Evolutionary conservation across 805 yeast genomes (phyloP).

Genomic region (Saccharomycopsis microspora): DNA sequence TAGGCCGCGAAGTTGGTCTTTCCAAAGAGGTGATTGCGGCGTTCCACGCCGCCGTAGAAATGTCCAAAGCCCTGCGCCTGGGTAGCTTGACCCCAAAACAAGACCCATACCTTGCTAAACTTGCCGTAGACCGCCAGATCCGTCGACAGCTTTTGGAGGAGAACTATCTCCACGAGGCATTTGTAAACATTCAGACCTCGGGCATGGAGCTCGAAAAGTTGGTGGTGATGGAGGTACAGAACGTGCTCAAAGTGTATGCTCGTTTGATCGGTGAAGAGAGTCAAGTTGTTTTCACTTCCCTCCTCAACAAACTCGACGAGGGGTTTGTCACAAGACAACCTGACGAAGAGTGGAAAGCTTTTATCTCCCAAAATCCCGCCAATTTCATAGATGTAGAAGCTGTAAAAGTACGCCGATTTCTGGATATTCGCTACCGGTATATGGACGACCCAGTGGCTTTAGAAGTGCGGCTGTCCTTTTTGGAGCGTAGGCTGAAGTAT

Average conservation of each 20-base stretch:
- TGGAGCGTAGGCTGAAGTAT: conserved; percentile 86
- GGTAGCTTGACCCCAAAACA: conserved; percentile 39
- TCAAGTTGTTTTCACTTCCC: conserved; percentile 52
- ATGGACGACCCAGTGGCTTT: conserved; percentile 58
- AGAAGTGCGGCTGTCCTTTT: conserved; percentile 62
- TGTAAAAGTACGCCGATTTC: conserved; percentile 47
- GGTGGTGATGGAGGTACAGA: conserved; percentile 78
- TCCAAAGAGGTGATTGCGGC: conserved; percentile 46
- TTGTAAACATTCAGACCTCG: conserved; percentile 71
- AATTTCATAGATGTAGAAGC: conserved; percentile 51
- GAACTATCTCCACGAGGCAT: conserved; percentile 81
- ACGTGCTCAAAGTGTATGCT: conserved; percentile 63
- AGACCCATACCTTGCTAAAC: conserved; percentile 77
- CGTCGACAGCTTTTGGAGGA: conserved; percentile 74
- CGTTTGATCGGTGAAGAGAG: conserved; percentile 63
- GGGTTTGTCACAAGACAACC: conserved; percentile 74
- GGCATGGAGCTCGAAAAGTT: conserved; percentile 85
- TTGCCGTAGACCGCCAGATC: conserved; percentile 64
- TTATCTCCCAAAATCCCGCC: conserved; percentile 50
- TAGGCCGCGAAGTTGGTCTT: conserved; percentile 54
- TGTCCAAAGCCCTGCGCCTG: conserved; percentile 35
- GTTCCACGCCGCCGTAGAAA: conserved; percentile 53
- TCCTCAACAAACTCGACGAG: conserved; percentile 52
- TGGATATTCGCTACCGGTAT: conserved; percentile 54
- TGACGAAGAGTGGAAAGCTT: conserved; percentile 80